Evolutionary conservation across 2,329 filamentous ascomycete genomes (phyloP), one percentile per base, ranked within the genome.

Genomic region (Hypoxylon sp.): DNA sequence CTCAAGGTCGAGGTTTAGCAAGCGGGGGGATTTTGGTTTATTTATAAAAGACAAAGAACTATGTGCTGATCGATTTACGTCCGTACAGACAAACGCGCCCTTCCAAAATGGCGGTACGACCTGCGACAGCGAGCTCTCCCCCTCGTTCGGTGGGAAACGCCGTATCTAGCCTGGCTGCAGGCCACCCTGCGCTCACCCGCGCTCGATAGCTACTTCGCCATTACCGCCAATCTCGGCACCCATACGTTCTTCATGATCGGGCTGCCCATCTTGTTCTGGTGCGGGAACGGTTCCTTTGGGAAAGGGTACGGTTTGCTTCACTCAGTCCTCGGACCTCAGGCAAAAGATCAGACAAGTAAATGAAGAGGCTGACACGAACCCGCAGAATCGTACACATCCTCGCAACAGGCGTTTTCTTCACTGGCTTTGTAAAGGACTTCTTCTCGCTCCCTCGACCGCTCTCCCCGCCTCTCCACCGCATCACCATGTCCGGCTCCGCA

Each of bases 241-340:
- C 96, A 99, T 80, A 99, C 96, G 0, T 98, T 97, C 83, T 99
- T 97, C 84, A 98, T 98, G 94, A 87, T 97, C 71, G 91, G 93
- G 63, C 82, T 99, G 74, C 96, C 96, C 5, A 93, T 98, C 70
- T 87, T 97, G 72, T 98, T 98, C 82, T 99, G 96, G 96, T 97
- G 93, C 75, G 95, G 95, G 57, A 92, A 94, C 80, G 90, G 91
- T 45, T 89, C 87, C 68, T 87, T 97, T 71, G 96, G 93, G 59
- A 91, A 96, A 82, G 94, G 91, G 93, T 96, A 89, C 73, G 90
- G 84, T 55, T 53, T 53, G 54, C 19, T 27, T 23, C 37, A 27
- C 25, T 6, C 37, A 32, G 8, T n/a, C 14, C 19, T 14, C 5
- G 14, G 34, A 46, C 12, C 14, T 7, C 12, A 25, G 19, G 21